Evolutionary conservation across 345 rosid species (phyloP).

Genomic region (Noccaea caerulescens): DNA sequence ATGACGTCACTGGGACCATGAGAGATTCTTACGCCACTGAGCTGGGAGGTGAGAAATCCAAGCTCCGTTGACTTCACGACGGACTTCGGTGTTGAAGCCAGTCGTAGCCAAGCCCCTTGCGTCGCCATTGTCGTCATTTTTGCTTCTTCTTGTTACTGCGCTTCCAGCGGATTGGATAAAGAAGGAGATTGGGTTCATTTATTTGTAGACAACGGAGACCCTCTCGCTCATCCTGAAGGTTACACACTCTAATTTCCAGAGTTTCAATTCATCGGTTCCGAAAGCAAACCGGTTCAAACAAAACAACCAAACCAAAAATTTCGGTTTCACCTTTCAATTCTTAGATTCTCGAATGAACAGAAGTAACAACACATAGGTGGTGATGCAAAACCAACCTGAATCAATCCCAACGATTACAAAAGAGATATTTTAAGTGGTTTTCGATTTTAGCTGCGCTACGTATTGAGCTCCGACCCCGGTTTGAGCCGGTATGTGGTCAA

Average conservation of each 20-base stretch:
- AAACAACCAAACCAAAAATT: neutral
- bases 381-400: slow-evolving; percentile 1
- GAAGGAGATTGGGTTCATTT: slow-evolving; percentile 28
- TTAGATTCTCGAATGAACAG: slow-evolving; percentile 10
- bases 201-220: neutral
- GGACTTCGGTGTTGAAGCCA: slow-evolving; percentile 37
- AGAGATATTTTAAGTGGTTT: neutral
- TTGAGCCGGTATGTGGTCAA: slow-evolving; percentile 34
- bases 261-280: no score
- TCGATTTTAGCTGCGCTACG: neutral
- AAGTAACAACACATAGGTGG: slow-evolving; percentile 14
- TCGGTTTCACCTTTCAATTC: neutral
- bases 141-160: slow-evolving; percentile 1
- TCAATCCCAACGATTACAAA: slow-evolving; percentile 33
- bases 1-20: slow-evolving; percentile 25
- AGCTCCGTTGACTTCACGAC: slow-evolving; percentile 44
- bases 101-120: slow-evolving; percentile 43
- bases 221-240: neutral
- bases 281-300: neutral
- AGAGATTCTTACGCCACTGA: slow-evolving; percentile 67
- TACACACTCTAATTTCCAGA: no score
- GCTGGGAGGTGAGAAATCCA: slow-evolving; percentile 68
- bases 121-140: slow-evolving; percentile 52
- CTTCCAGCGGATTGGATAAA: slow-evolving; percentile 36
- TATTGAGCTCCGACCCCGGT: slow-evolving; percentile 15